Base-by-base conservation (phyloP, 495 filamentous ascomycete genomes). In the Aspergillus diversus region DNA sequence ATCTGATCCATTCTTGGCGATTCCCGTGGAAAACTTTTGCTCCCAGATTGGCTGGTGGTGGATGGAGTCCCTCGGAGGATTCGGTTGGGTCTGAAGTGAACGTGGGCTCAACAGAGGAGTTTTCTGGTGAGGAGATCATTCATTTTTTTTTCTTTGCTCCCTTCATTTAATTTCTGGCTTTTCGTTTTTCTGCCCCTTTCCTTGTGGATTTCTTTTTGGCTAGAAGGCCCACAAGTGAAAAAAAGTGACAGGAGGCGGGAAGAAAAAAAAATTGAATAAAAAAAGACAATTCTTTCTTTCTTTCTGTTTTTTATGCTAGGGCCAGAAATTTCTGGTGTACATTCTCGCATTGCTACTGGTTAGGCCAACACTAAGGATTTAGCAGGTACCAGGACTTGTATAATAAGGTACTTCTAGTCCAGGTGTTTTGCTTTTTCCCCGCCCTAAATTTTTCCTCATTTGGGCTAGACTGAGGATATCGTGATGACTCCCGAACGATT, bases 361-460 rank as follows among this genome's bases (percentile, higher is more conserved):
- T 17, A 17, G 12, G 8, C 16, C 42, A 9, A n/a, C 32, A 55
- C 33, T 42, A 34, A 34, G 33, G 31, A 54, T 7, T 54, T 54
- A 55, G 33, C 53, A 55, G 53, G 33, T 55, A 42, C 33, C 3
- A 50, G n/a, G n/a, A 50, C 47, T 27, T 50, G 47, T 8, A 7
- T 50, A 50, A 21, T 50, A 50, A 50, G 47, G 47, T 50, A 50
- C 47, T 50, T 49, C 35, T 48, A 42, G 47, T 17, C 47, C 43
- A 8, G 27, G 43, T 47, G 34, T 21, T 35, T 61, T 61, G 51
- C 50, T 55, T 61, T 61, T 60, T 61, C 42, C 39, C 34, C 59
- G 50, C 50, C 59, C 59, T 51, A 55, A 47, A 55, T 48, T 34
- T 5, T 48, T 27, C 59, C 51, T 31, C 2, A 55, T 48, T 7